Base-by-base conservation (phyloP, 2,329 filamentous ascomycete species). In the Epichloe bromicola region DNA sequence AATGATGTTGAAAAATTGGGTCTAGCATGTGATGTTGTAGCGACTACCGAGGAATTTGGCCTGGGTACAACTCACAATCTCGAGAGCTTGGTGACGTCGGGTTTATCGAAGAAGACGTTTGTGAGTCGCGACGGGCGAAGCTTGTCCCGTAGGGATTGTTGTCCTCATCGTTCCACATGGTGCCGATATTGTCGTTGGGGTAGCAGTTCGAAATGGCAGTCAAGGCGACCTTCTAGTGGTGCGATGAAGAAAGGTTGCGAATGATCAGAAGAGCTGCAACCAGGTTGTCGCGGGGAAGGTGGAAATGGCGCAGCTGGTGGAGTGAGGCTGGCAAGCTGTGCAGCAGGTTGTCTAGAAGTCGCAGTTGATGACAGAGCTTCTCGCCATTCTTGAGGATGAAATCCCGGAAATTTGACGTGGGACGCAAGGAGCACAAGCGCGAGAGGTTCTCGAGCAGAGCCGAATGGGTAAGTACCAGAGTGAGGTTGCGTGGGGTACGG, bases 91-190 rank as follows among this genome's bases (percentile, higher is more conserved):
- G 82, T 39, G 83, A 86, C 50, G 80, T 72, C 20, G 83, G 80
- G 63, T 85, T 81, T 19, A 75, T 74, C 42, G 75, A 72, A 34
- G 84, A 84, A 30, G 84, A 88, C 44, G 81, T 76, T 65, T 85
- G 81, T 55, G 86, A 87, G 67, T 94, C 87, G 61, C 87, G 82
- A 61, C 86, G 85, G 67, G 93, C 87, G 72, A 95, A 96, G 68
- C 88, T 91, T 61, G 75, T 80, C 57, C 89, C 90, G 64, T 97
- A 96, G 5, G 91, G 91, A 67, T 97, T 97, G 71, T 97, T 97
- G 65, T 97, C 65, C 72, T 97, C 91, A 74, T 97, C 90, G 77
- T 96, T 94, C 91, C 91, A 97, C 91, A 97, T 97, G 50, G 43
- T 60, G 61, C 48, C 52, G 44, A 47, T 23, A 19, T 7, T 8